These are phyloP conservation scores for Chrysanthemum seticuspe DNA, from an alignment of 129 eudicot genomes.

Conservation along the genomic window DNA sequence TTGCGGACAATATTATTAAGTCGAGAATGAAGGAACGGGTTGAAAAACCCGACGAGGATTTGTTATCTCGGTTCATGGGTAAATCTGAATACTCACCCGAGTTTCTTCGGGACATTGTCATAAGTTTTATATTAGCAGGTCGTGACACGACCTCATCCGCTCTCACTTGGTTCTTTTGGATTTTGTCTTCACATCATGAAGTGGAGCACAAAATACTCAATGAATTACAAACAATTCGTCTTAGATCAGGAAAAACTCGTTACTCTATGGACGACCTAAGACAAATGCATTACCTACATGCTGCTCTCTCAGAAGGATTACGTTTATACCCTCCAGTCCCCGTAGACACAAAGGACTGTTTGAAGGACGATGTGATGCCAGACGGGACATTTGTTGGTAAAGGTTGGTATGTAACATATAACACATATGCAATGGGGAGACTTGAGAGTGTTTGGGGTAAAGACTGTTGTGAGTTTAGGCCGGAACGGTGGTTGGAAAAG, in stretches of 20 bases:
- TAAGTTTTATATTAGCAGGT: constrained; percentile 79
- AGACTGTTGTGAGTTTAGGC: constrained; percentile 66
- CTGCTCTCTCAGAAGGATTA: constrained; percentile 60
- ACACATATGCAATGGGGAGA: constrained; percentile 76
- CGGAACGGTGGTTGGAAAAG: constrained; percentile 73
- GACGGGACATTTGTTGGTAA: constrained; percentile 63
- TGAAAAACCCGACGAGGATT: constrained; percentile 48
- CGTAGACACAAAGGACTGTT: constrained; percentile 56
- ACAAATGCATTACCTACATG: constrained; percentile 73
- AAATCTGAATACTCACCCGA: constrained; percentile 45
- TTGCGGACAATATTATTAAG: constrained; percentile 60
- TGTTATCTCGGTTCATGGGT: constrained; percentile 71
- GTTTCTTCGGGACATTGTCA: constrained; percentile 58
- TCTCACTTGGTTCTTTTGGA: constrained; percentile 83
- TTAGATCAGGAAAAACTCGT: constrained; percentile 8
- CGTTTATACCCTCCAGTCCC: constrained; percentile 86
- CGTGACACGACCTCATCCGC: constrained; percentile 89
- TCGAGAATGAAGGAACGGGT: constrained; percentile 43
- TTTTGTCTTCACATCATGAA: constrained; percentile 44
- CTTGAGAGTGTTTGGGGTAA: constrained; percentile 77
- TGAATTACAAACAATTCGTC: constrained; percentile 37
- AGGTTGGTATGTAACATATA: constrained; percentile 60
- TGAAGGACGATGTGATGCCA: constrained; percentile 55
- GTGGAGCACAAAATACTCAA: constrained; percentile 43
- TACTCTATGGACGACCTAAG: constrained; percentile 55